Evolutionary conservation across 176 grass and related monocot species (phyloP), one percentile per base, ranked within the genome.

Genomic region (Puccinellia tenuiflora): DNA sequence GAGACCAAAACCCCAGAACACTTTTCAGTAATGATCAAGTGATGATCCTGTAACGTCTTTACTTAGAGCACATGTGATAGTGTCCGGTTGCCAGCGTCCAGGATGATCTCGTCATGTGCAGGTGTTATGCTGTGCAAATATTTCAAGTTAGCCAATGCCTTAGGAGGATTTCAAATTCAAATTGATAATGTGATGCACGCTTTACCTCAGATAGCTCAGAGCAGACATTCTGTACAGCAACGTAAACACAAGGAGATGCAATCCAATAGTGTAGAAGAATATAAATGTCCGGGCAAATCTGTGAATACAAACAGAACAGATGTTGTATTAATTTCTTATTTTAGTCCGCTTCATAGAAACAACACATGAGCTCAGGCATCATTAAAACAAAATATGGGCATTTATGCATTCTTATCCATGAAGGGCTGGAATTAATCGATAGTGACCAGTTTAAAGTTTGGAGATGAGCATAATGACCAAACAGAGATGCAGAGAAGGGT

Each of bases 241-340:
- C 55, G 97, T 91, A 79, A 99, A 99, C 24, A 99, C 97, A 83
- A 99, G 97, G 68, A 99, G 88, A 99, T 99, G 97, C 85, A 99
- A 89, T 34, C 97, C 97, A 81, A 99, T 99, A 48, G 91, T 92
- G 85, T 99, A 99, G 87, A 99, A 96, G 82, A 96, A 99, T 85
- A 99, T 90, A 68, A 99, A 99, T 48, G 97, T 96, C 24, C 97
- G 91, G 50, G 97, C 97, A 75, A 94, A 99, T 86, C 93, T 99
- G 84, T 68, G 50, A 79, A 77, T 48, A 83, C 12, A 79, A 75
- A 84, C 25, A 68, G 73, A 68, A 75, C 20, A 14, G 26, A 14
- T 68, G 18, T 35, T 66, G 61, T 45, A 17, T 86, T 39, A 76
- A 73, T 70, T 62, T 76, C 10, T 20, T 68, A 13, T 82, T 72